Conservation (phyloP, 148 eudicot species). For the Hydrangea macrophylla region DNA sequence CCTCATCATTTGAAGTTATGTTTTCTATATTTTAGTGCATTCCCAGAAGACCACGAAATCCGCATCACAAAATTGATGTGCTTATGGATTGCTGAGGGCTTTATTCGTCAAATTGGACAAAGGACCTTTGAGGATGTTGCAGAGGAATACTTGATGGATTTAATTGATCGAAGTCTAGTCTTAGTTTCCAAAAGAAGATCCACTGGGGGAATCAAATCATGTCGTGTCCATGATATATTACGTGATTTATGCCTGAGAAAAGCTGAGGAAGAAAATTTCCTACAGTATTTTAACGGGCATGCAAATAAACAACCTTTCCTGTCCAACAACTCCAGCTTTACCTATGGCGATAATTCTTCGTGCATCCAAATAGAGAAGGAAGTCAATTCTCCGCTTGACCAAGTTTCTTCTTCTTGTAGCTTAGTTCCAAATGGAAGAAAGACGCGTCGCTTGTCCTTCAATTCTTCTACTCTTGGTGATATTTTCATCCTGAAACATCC, state of each 20-base stretch:
- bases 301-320: no score
- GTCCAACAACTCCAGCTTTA: no score
- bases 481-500: neutral
- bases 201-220: constrained; percentile 22
- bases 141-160: no score
- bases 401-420: neutral
- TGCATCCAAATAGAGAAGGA: no score
- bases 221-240: constrained; percentile 37
- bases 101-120: neutral
- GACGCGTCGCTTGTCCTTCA: no score
- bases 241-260: no score
- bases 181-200: constrained; percentile 12
- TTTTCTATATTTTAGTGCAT: constrained; percentile 34
- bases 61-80: constrained; percentile 15
- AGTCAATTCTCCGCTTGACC: no score
- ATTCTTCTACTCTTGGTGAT: no score
- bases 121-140: constrained; percentile 6
- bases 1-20: constrained; percentile 30
- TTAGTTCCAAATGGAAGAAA: neutral
- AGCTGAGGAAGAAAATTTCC: constrained; percentile 24
- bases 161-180: no score
- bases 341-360: no score
- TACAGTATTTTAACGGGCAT: neutral
- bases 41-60: no score
- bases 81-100: constrained; percentile 43